Evolutionary conservation across 805 yeast genomes (phyloP), one percentile per base, ranked within the genome.

Genomic region (Kuraishia capsulata): DNA sequence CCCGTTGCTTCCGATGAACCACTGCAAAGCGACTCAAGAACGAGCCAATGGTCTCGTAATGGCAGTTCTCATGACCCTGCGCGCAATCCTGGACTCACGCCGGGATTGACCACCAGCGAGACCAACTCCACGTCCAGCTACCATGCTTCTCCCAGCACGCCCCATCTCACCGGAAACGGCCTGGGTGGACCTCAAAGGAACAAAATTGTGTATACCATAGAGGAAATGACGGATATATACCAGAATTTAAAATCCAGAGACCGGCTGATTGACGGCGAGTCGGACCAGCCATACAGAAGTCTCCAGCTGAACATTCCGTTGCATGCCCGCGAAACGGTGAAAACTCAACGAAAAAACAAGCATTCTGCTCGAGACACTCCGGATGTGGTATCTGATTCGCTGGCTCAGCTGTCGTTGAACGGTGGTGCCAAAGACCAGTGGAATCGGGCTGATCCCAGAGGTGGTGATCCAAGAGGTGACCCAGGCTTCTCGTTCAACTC

Each of bases 141-240:
- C 36, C 24, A 39, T 17, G 29, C 33, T n/a, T 34, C 35, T 29
- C 43, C 35, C 30, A 17, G 20, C 37, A 20, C 28, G 28, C 25
- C 23, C 26, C n/a, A n/a, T n/a, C n/a, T n/a, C n/a, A n/a, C n/a
- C n/a, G n/a, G n/a, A n/a, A n/a, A n/a, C n/a, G n/a, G n/a, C n/a
- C n/a, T n/a, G n/a, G n/a, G n/a, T 11, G 26, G 26, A 23, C 10
- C 26, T 23, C 26, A 23, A 23, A 8, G 26, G 18, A 37, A 33
- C 31, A 36, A 38, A 19, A 56, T 57, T 20, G 25, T 23, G 11
- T 76, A 78, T 47, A 49, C 73, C 5, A 59, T 75, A 54, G 65
- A 67, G 21, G 76, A 78, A 46, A 66, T 78, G 45, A 64, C 78
- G 42, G 59, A 66, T 18, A 67, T 76, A 10, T 78, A 79, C 71